Conservation (phyloP, 495 filamentous ascomycete species). For the Cairneyella variabilis region DNA sequence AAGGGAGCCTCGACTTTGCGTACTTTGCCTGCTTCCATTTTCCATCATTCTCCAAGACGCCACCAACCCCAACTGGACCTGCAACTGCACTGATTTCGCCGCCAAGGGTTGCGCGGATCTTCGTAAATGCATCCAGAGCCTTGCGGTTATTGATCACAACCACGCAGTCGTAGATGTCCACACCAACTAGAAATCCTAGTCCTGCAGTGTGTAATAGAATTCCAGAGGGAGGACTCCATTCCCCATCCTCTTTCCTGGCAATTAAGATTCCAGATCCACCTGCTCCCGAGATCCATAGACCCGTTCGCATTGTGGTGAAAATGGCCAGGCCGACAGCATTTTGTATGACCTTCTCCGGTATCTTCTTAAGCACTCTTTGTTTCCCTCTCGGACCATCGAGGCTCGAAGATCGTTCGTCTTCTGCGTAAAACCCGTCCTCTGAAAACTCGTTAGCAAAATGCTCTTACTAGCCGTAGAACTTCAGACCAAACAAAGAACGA, state of each 20-base stretch:
- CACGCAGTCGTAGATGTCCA: conserved; percentile 92
- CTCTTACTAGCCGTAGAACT: background rate
- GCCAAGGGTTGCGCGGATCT: conserved; percentile 71
- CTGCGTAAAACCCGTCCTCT: conserved; percentile 44
- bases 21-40: conserved; percentile 36
- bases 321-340: conserved; percentile 84
- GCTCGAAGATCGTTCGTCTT: conserved; percentile 16
- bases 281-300: conserved; percentile 85
- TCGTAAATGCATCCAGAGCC: conserved; percentile 77
- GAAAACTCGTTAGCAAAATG: conserved; percentile 15
- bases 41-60: conserved; percentile 65
- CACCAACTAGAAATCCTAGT: conserved; percentile 82
- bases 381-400: conserved; percentile 57
- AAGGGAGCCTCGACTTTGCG: background rate
- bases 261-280: conserved; percentile 81
- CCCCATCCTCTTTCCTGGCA: conserved; percentile 73
- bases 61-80: conserved; percentile 75
- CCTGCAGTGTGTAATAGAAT: conserved; percentile 85
- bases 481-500: background rate
- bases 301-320: conserved; percentile 91
- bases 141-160: conserved; percentile 82
- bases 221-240: conserved; percentile 85
- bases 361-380: conserved; percentile 73
- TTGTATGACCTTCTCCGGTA: conserved; percentile 74
- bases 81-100: conserved; percentile 72